A percentile compares a stretch with the other conserved stretches of the same genome.
Evolutionary conservation across 1,284 basidiomycete species (phyloP).

Genomic region (Lignosus rhinocerotis): DNA sequence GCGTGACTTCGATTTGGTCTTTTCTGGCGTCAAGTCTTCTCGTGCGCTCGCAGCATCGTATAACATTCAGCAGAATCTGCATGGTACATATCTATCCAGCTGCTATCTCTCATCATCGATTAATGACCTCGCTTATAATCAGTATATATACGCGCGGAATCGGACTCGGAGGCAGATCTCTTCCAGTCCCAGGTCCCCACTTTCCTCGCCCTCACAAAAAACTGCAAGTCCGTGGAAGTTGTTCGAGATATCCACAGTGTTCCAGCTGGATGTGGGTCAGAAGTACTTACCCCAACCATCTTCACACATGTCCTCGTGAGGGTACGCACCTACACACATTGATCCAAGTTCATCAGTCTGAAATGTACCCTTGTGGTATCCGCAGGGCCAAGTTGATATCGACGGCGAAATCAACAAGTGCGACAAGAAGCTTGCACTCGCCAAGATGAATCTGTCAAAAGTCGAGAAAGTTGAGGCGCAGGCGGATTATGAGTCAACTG

Average conservation of each 20-base stretch:
- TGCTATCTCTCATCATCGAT: neutral
- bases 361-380: neutral
- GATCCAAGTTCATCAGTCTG: neutral
- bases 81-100: conserved; percentile 49
- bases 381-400: conserved; percentile 57
- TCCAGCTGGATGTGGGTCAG: conserved; percentile 87
- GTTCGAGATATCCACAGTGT: conserved; percentile 58
- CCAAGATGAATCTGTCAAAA: conserved; percentile 72
- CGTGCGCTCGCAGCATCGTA: conserved; percentile 92
- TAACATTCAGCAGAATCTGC: conserved; percentile 86
- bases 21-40: conserved; percentile 76
- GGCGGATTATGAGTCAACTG: conserved; percentile 75
- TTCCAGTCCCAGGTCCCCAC: conserved; percentile 76
- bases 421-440: conserved; percentile 83
- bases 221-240: conserved; percentile 68
- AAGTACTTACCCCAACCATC: conserved; percentile 75
- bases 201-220: conserved; percentile 86
- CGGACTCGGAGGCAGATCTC: conserved; percentile 61
- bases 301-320: conserved; percentile 83
- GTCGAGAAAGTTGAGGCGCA: conserved; percentile 73
- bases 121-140: neutral
- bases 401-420: conserved; percentile 84
- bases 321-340: conserved; percentile 47
- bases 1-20: conserved; percentile 86
- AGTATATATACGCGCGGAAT: conserved; percentile 84